Base-by-base conservation (phyloP, 805 yeast species). In the Candida broadrunensis region DNA sequence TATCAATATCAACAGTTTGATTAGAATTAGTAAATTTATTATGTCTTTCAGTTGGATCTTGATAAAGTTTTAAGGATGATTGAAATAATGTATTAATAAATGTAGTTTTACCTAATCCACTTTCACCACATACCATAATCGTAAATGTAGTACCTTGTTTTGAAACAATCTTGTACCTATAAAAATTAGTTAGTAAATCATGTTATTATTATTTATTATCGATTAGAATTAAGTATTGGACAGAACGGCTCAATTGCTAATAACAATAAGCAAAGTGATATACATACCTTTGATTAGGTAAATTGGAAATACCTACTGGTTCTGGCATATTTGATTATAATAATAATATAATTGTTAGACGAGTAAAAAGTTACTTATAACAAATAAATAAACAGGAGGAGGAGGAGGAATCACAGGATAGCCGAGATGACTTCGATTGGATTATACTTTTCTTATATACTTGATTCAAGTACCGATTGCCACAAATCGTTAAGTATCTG, bases 21-120 rank as follows among this genome's bases (percentile, higher is more conserved):
- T 74, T 81, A 12, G 73, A 58, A 23, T 55, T 55, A 45, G 78
- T 68, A 38, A 81, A 82, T 54, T 77, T 75, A 55, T 73, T 79
- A 65, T 75, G 70, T 67, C 85, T 61, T 47, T 75, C 76, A 46
- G 75, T 73, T 19, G 73, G 70, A 43, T 75, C 77, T 36, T 77
- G 72, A 58, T 77, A 77, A 42, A 74, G 76, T 55, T 85, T 84
- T 54, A 86, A 67, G 20, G 79, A 64, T 1, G 89, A 77, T 62
- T 87, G 93, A 63, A 90, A 87, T 43, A 89, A 63, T 2, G 96
- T 88, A 65, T 88, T 87, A 60, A 89, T 72, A 51, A 88, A 88
- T 0, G 97, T 89, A n/a, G 95, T 83, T 62, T 89, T 88, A 46
- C 97, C 97, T 38, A 88, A 68, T 5, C 97, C 96, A 36, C 90